Conservation (phyloP, 805 yeast genomes). For the Kluyveromyces wickerhamii region DNA sequence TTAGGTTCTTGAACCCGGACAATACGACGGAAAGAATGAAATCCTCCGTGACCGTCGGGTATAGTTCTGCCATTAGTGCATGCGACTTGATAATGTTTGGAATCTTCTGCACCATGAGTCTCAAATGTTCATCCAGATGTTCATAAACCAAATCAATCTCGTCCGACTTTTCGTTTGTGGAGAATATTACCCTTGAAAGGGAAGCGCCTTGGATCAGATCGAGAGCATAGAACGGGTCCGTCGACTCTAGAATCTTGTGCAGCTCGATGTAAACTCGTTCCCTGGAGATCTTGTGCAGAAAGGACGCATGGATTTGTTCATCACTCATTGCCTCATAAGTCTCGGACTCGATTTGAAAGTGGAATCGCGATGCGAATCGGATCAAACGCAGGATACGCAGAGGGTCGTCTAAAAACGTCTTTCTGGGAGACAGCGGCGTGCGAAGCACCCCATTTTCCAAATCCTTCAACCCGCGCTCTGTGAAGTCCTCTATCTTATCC, state of each 20-base stretch:
- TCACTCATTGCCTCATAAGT: slow-evolving; percentile 60
- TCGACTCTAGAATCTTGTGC: slow-evolving; percentile 62
- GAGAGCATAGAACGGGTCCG: slow-evolving; percentile 57
- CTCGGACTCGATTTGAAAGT: slow-evolving; percentile 53
- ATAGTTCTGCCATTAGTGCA: not conserved
- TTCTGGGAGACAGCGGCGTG: slow-evolving; percentile 79
- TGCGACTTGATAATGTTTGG: slow-evolving; percentile 2
- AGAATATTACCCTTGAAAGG: slow-evolving; percentile 53
- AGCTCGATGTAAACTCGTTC: slow-evolving; percentile 88
- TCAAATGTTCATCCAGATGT: slow-evolving; percentile 5
- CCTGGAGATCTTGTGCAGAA: slow-evolving; percentile 69
- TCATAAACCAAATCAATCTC: slow-evolving; percentile 6
- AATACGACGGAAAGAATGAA: slow-evolving; percentile 1
- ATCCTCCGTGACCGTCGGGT: not conserved
- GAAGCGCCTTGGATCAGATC: slow-evolving; percentile 46
- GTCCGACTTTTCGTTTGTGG: slow-evolving; percentile 25
- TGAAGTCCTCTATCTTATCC: slow-evolving; percentile 72
- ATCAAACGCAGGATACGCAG: slow-evolving; percentile 77
- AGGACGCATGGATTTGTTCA: slow-evolving; percentile 46
- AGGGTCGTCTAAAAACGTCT: slow-evolving; percentile 92
- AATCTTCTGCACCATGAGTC: not conserved
- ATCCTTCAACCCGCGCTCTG: slow-evolving; percentile 69
- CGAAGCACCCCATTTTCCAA: slow-evolving; percentile 60
- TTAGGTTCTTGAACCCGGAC: slow-evolving; percentile 3
- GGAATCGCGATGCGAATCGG: slow-evolving; percentile 76